A percentile compares a stretch with the other conserved stretches of the same genome.
Conservation (phyloP, 495 filamentous ascomycete genomes). For the Daldinia childiae region DNA sequence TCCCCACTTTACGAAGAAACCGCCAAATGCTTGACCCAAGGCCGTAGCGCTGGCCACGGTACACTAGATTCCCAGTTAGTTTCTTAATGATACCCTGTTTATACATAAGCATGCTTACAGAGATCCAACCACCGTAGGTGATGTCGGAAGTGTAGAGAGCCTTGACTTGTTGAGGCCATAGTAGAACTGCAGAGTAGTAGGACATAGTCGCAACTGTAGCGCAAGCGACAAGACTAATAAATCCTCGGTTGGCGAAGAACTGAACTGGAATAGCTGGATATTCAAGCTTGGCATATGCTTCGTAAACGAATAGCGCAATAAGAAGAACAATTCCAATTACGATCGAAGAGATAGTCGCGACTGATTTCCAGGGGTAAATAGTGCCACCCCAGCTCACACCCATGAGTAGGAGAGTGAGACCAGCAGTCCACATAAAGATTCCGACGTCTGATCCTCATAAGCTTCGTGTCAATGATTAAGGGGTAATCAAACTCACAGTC, state of each 20-base stretch:
- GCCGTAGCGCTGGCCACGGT: slow-evolving; percentile 44
- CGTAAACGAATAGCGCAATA: slow-evolving; percentile 55
- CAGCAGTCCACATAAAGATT: slow-evolving; percentile 51
- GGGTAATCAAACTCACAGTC: slow-evolving; percentile 49
- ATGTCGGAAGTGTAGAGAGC: slow-evolving; percentile 43
- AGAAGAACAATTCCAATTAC: slow-evolving; percentile 55
- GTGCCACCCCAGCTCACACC: slow-evolving; percentile 62
- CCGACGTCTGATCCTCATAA: slow-evolving; percentile 43
- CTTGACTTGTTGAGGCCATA: slow-evolving; percentile 44
- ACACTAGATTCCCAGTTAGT: slow-evolving; percentile 26
- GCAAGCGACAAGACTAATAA: slow-evolving; percentile 53
- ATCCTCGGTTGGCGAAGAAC: slow-evolving; percentile 57
- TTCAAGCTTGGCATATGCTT: slow-evolving; percentile 50
- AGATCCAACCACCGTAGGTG: slow-evolving; percentile 44
- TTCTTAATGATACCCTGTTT: neutral
- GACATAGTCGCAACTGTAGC: slow-evolving; percentile 50
- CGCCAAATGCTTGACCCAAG: slow-evolving; percentile 38
- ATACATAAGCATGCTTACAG: slow-evolving; percentile 21
- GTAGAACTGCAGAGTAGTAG: slow-evolving; percentile 46
- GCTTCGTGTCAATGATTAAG: neutral
- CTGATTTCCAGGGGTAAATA: slow-evolving; percentile 60
- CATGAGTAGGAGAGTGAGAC: slow-evolving; percentile 57
- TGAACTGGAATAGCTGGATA: slow-evolving; percentile 53
- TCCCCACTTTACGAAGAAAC: slow-evolving; percentile 36
- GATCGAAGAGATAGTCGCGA: slow-evolving; percentile 56